Base-by-base conservation (phyloP, 2,329 filamentous ascomycete species). In the Didymella keratinophila region DNA sequence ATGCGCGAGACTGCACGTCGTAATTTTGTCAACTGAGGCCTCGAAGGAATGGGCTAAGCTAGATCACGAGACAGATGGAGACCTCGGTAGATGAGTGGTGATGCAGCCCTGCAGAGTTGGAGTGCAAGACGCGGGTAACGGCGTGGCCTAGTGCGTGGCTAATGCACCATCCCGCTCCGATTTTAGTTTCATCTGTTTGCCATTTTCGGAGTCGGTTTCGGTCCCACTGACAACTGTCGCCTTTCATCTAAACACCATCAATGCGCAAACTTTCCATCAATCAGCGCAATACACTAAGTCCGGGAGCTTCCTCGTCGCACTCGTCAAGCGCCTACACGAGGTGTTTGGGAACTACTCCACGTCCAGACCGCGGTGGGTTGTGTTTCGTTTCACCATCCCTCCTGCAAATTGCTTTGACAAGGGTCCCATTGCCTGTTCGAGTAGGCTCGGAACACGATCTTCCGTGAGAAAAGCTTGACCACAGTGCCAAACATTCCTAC, bases 361-460 rank as follows among this genome's bases (percentile, higher is more conserved):
- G 41, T 50, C 58, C 59, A 41, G 56, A 62, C 52, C 54, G 47
- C 44, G 52, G 44, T 42, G 45, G 21, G 56, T 14, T 28, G 32
- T 46, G 51, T 60, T 58, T 60, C 42, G 66, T 70, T 68, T 67
- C 67, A 67, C n/a, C n/a, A n/a, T n/a, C n/a, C n/a, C n/a, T n/a
- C n/a, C n/a, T 41, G 58, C 42, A 64, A 64, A 62, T 63, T 62
- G 56, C 27, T 21, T 32, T 25, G 47, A 44, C 62, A 58, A 43
- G 62, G 62, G 49, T 55, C 20, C 23, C 25, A 27, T 30, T 51
- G 48, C 55, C 53, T 50, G 46, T 54, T 53, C 32, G 42, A 52
- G 45, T 7, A 32, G 41, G 36, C 36, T 56, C 60, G 58, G 60
- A 57, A 56, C 53, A 41, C 43, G 51, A 60, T 48, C n/a, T 58